A percentile compares a stretch with the other conserved stretches of the same genome.
Evolutionary conservation across 129 eudicot genomes (phyloP).

Genomic region (Heracleum sosnowskyi): DNA sequence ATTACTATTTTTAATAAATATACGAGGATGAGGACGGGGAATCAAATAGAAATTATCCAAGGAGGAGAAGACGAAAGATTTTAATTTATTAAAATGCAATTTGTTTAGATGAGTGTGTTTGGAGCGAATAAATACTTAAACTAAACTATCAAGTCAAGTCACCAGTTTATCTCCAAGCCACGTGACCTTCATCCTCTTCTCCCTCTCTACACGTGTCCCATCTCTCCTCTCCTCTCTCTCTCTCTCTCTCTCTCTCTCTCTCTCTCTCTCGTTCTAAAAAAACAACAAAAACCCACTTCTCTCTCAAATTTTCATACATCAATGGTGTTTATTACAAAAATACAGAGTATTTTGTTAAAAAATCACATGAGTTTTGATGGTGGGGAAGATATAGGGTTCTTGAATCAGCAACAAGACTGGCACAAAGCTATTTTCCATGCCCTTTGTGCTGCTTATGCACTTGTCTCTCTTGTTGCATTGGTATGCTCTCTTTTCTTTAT

Average conservation of each 20-base stretch:
- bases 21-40: no score
- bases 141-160: no score
- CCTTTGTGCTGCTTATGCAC: constrained; percentile 52
- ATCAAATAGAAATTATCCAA: no score
- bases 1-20: no score
- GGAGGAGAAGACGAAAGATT: no score
- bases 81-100: no score
- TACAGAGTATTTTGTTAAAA: background rate
- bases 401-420: constrained; percentile 25
- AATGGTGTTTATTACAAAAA: constrained; percentile 17
- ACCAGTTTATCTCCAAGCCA: background rate
- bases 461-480: constrained; percentile 53
- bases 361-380: constrained; percentile 6
- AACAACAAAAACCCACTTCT: background rate
- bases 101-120: no score
- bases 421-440: constrained; percentile 38
- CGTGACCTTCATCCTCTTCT: constrained; percentile 6
- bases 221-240: background rate
- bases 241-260: constrained; percentile 1
- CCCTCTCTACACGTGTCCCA: constrained; percentile 12
- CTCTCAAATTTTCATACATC: background rate
- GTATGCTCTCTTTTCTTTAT: constrained; percentile 18
- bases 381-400: background rate
- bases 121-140: no score
- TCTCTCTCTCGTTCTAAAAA: background rate